Evolutionary conservation across 2,329 filamentous ascomycete genomes (phyloP).

Genomic region (Aspergillus carbonarius): DNA sequence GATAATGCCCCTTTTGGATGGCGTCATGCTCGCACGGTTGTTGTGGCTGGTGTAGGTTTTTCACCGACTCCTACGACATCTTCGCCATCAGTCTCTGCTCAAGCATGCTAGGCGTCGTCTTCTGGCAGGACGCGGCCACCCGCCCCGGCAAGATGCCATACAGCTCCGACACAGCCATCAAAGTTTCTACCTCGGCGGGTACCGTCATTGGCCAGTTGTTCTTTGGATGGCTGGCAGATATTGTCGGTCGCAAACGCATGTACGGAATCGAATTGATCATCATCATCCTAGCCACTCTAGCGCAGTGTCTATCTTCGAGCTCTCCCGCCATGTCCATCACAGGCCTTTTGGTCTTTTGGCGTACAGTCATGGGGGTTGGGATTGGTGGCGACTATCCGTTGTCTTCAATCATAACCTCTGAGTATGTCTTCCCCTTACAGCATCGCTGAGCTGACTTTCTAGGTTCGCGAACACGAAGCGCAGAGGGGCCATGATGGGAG

Average conservation of each 20-base stretch:
- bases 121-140: constrained; percentile 59
- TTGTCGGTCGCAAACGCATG: constrained; percentile 77
- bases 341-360: constrained; percentile 71
- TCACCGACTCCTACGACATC: constrained; percentile 82
- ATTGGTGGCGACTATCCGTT: constrained; percentile 83
- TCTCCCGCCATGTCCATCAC: constrained; percentile 61
- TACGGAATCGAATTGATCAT: constrained; percentile 79
- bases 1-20: constrained; percentile 80
- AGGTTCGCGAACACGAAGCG: constrained; percentile 81
- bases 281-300: constrained; percentile 76
- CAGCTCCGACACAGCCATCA: constrained; percentile 75
- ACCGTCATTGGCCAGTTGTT: constrained; percentile 79
- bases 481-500: constrained; percentile 82
- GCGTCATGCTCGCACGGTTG: constrained; percentile 75
- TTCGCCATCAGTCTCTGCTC: constrained; percentile 74
- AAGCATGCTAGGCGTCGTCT: constrained; percentile 76
- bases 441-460: not conserved
- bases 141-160: constrained; percentile 58
- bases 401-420: constrained; percentile 79
- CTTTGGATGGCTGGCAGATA: constrained; percentile 76
- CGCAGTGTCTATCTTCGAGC: constrained; percentile 64
- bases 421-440: constrained; percentile 44
- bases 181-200: constrained; percentile 78
- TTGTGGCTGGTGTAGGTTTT: constrained; percentile 82
- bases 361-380: constrained; percentile 74